Base-by-base conservation (phyloP, 2,329 filamentous ascomycete genomes). In the Paraphaeosphaeria minitans region DNA sequence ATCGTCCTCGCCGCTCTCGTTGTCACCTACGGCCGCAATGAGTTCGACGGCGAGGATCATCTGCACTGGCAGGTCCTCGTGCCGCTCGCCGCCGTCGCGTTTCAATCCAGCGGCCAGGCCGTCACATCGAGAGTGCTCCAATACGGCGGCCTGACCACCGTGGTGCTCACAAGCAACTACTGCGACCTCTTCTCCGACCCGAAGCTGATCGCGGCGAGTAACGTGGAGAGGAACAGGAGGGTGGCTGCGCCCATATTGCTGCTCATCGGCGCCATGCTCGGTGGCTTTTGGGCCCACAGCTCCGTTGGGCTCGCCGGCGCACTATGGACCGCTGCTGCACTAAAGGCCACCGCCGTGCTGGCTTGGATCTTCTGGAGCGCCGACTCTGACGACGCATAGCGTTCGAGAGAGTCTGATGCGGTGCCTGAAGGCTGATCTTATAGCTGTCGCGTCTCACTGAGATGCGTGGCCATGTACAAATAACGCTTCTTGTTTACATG, bases 111-210 rank as follows among this genome's bases (percentile, higher is more conserved):
- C 55, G 91, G 90, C 0, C 91, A 94, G 73, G 90, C 90, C 1
- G 87, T 93, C n/a, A 85, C 86, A 0, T 91, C 88, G 66, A 80
- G 90, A 3, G 87, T 89, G 0, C 76, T 94, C 59, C 84, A 87
- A 67, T 89, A 88, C 70, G 87, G 87, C 58, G 86, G 87, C 2
- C 78, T 94, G 21, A 93, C 90, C 0, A 92, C 89, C 61, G 90
- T 93, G 16, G 91, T 93, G 3, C 77, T 95, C 59, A 94, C 91
- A 1, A 92, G 89, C 71, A 87, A 91, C 61, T 94, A 93, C 78
- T 93, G 90, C 71, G 91, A 94, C 72, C 71, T 94, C 21, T 92
- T 92, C 66, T 89, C 87, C 1, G 89, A 92, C 67, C 77, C 81
- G 10, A 78, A 80, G 9, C 60, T 87, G n/a, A 73, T 85, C 4